phyloP scores from a whole-genome alignment of 2,329 filamentous ascomycete genomes.

The Fusarium fujikuroi region DNA sequence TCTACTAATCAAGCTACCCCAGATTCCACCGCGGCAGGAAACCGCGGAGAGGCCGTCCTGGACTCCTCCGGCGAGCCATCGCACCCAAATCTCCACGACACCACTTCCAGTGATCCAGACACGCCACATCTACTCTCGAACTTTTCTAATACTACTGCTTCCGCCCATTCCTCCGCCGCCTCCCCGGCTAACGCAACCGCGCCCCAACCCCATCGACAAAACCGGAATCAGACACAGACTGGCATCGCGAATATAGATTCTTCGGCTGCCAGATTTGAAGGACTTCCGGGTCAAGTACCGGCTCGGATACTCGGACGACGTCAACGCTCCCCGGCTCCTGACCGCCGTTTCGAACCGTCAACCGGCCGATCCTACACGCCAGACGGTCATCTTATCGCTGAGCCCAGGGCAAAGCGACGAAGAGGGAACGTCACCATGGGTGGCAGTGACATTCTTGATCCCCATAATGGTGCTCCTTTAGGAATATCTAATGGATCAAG shows the following conservation, averaged over 20 bases:
- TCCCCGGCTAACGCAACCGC: slow-evolving; percentile 14
- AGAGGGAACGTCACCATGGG: slow-evolving; percentile 72
- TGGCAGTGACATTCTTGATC: slow-evolving; percentile 61
- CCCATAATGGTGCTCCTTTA: slow-evolving; percentile 65
- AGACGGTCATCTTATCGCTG: slow-evolving; percentile 24
- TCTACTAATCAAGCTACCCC: slow-evolving; percentile 18
- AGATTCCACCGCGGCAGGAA: slow-evolving; percentile 50
- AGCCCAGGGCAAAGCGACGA: slow-evolving; percentile 59
- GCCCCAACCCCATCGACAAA: slow-evolving; percentile 40
- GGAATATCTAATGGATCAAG: slow-evolving; percentile 56
- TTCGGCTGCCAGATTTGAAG: slow-evolving; percentile 46
- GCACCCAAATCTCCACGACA: slow-evolving; percentile 47
- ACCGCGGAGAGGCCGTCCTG: slow-evolving; percentile 57
- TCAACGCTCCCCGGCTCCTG: slow-evolving; percentile 57
- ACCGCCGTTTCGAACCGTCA: slow-evolving; percentile 48
- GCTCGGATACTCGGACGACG: slow-evolving; percentile 65
- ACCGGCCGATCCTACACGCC: slow-evolving; percentile 40
- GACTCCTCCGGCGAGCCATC: slow-evolving; percentile 51
- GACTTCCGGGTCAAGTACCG: slow-evolving; percentile 43
- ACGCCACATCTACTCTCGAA: slow-evolving; percentile 63
- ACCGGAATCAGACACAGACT: slow-evolving; percentile 44
- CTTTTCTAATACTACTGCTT: slow-evolving; percentile 59
- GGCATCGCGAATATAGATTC: slow-evolving; percentile 55
- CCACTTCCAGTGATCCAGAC: slow-evolving; percentile 72
- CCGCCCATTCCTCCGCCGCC: slow-evolving; percentile 50